Evolutionary conservation across 306 rosid genomes (phyloP).

Genomic region (Acacia melanoxylon): DNA sequence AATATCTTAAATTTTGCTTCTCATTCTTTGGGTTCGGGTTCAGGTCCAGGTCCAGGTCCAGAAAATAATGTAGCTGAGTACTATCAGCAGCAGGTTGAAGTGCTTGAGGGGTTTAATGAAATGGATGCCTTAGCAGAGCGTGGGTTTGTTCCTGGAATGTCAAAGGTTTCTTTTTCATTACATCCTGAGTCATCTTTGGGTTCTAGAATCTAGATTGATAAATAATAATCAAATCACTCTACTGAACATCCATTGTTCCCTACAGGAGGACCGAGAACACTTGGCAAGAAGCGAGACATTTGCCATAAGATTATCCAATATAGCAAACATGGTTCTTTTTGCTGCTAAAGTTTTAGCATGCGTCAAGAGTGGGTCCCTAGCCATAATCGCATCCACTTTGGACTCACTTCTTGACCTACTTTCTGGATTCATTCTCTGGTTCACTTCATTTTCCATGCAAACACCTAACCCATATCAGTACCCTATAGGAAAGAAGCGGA

Average conservation of each 20-base stretch:
- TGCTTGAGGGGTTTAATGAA: constrained; percentile 94
- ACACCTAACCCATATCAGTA: constrained; percentile 96
- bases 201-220: constrained; percentile 23
- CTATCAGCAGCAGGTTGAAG: constrained; percentile 95
- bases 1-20: neutral
- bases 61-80: constrained; percentile 92
- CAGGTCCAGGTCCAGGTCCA: constrained; percentile 79
- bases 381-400: constrained; percentile 95
- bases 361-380: constrained; percentile 86
- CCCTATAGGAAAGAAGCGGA: constrained; percentile 94
- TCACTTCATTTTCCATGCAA: constrained; percentile 99
- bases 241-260: constrained; percentile 30
- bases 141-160: constrained; percentile 87
- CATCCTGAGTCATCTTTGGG: neutral
- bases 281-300: constrained; percentile 85
- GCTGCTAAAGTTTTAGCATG: constrained; percentile 92
- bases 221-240: constrained; percentile 15
- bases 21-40: constrained; percentile 58
- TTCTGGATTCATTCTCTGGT: constrained; percentile 97
- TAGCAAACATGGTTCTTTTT: constrained; percentile 94
- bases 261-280: constrained; percentile 85
- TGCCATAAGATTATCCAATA: constrained; percentile 89
- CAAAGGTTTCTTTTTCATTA: constrained; percentile 62
- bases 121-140: constrained; percentile 90
- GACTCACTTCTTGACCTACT: constrained; percentile 98